Evolutionary conservation across 1,284 basidiomycete genomes (phyloP).

Genomic region (Ganoderma resinaceum): DNA sequence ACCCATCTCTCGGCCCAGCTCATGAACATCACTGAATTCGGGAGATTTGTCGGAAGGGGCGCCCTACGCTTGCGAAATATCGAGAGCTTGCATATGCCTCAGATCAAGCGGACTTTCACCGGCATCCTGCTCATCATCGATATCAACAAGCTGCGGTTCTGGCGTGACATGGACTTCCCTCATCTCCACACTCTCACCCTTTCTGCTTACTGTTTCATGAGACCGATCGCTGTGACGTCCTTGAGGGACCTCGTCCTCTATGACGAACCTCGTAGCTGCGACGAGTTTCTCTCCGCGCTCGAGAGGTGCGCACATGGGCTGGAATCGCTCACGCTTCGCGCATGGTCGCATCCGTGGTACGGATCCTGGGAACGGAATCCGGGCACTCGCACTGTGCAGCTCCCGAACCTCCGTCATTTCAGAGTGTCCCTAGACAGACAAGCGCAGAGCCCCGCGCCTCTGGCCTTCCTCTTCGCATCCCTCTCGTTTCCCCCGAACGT

Average conservation of each 20-base stretch:
- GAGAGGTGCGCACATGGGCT: neutral
- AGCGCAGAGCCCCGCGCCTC: neutral
- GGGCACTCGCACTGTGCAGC: neutral
- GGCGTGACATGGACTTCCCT: neutral
- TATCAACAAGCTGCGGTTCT: neutral
- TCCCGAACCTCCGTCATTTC: neutral
- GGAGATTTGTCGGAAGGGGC: neutral
- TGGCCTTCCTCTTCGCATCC: neutral
- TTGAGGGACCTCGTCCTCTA: neutral
- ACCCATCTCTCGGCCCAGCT: neutral
- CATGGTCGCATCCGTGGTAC: no score
- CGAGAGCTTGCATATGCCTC: neutral
- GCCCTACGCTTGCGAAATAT: neutral
- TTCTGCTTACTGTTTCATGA: neutral
- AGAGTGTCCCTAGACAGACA: neutral
- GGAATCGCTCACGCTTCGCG: neutral
- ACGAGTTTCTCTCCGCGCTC: neutral
- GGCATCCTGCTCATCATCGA: neutral
- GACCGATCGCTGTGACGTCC: neutral
- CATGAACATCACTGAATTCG: neutral
- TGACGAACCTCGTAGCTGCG: neutral
- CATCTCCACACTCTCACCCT: neutral
- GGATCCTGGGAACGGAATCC: neutral
- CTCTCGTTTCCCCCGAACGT: neutral
- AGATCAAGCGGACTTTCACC: neutral